Evolutionary conservation across 2,329 filamentous ascomycete genomes (phyloP).

Genomic region (Xylariaceae sp.): DNA sequence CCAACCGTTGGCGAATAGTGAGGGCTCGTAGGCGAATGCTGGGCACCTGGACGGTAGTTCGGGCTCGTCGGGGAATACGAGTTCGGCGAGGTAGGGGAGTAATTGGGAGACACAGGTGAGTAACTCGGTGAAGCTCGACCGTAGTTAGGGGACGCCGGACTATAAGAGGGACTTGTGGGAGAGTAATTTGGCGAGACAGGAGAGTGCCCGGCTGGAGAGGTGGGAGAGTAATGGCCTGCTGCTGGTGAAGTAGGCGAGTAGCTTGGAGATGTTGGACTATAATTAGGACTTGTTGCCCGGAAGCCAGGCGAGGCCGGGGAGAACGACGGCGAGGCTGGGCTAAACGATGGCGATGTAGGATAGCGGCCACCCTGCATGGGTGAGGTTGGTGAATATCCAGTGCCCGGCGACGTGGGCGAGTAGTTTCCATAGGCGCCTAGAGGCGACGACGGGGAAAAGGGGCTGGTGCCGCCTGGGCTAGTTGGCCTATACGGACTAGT

Average conservation of each 20-base stretch:
- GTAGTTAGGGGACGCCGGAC: conserved; percentile 60
- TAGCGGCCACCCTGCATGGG: conserved; percentile 55
- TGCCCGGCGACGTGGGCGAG: conserved; percentile 72
- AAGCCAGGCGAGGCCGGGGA: conserved; percentile 49
- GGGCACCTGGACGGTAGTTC: conserved; percentile 51
- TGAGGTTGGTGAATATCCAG: conserved; percentile 74
- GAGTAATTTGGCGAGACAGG: conserved; percentile 71
- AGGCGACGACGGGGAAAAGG: conserved; percentile 67
- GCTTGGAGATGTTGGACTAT: conserved; percentile 62
- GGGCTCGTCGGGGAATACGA: conserved; percentile 62
- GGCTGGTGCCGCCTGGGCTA: conserved; percentile 69
- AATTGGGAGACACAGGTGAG: conserved; percentile 68
- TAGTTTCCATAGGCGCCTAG: conserved; percentile 58
- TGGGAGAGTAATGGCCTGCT: conserved; percentile 58
- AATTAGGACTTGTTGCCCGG: conserved; percentile 55
- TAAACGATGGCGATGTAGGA: conserved; percentile 59
- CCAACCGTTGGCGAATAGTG: conserved; percentile 64
- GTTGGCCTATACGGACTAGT: conserved; percentile 64
- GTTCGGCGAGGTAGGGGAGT: conserved; percentile 69
- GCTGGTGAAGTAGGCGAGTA: conserved; percentile 61
- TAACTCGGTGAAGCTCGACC: conserved; percentile 56
- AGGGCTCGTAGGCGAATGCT: conserved; percentile 64
- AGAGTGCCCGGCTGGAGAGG: conserved; percentile 71
- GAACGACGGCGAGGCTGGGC: conserved; percentile 59
- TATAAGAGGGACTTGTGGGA: conserved; percentile 67